Conservation (phyloP, 768 basidiomycete species). For the Termitomyces sp. region DNA sequence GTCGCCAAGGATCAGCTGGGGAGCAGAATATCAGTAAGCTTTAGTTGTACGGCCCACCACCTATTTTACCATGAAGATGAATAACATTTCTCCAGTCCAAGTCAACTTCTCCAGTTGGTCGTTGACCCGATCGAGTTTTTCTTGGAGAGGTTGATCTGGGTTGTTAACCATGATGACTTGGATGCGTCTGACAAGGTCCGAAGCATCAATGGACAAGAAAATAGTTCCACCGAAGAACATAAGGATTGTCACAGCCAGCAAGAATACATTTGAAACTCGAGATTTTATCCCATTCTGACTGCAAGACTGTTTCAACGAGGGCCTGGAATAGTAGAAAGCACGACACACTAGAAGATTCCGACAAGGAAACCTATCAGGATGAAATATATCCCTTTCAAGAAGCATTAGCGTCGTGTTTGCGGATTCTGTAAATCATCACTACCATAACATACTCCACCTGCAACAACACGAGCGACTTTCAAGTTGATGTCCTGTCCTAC, state of each 20-base stretch:
- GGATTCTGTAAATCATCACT: not conserved
- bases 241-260: conserved; percentile 18
- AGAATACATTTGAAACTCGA: conserved; percentile 13
- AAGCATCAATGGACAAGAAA: conserved; percentile 21
- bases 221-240: conserved; percentile 22
- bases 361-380: conserved; percentile 13
- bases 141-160: conserved; percentile 13
- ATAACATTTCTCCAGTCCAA: conserved; percentile 25
- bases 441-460: conserved; percentile 16
- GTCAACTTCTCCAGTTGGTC: conserved; percentile 16
- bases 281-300: conserved; percentile 15
- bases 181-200: conserved; percentile 21
- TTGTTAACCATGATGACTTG: conserved; percentile 20
- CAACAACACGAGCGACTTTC: conserved; percentile 15
- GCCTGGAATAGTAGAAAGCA: not conserved
- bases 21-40: not conserved
- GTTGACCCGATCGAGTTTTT: conserved; percentile 17
- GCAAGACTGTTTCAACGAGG: not conserved
- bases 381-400: conserved; percentile 12
- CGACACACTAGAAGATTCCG: conserved; percentile 10
- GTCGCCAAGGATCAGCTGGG: conserved; percentile 22
- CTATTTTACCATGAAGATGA: conserved; percentile 22
- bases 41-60: not conserved
- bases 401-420: not conserved
- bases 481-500: conserved; percentile 14